phyloP scores from a whole-genome alignment of 2,329 filamentous ascomycete species.

The Aspergillus pseudoviridinutans region DNA sequence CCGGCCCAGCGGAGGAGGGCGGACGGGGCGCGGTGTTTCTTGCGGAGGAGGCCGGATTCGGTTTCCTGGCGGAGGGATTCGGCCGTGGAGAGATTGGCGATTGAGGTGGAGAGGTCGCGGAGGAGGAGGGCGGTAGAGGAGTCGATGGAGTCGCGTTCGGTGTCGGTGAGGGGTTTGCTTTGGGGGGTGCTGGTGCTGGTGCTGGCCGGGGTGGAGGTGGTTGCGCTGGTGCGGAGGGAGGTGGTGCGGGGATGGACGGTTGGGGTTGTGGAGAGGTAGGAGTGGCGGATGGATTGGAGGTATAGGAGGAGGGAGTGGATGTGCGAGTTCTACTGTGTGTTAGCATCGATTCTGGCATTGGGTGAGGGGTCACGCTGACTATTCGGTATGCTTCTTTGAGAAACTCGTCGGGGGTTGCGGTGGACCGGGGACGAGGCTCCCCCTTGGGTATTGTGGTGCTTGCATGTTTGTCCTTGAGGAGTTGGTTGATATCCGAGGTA shows the following conservation, averaged over 20 bases:
- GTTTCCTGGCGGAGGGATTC: slow-evolving; percentile 79
- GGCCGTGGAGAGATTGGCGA: slow-evolving; percentile 73
- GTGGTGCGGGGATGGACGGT: slow-evolving; percentile 39
- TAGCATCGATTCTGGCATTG: background rate
- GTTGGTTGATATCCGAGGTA: slow-evolving; percentile 32
- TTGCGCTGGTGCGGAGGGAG: slow-evolving; percentile 21
- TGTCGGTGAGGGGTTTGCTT: slow-evolving; percentile 65
- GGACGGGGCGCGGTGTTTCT: slow-evolving; percentile 58
- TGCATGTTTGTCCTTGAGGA: slow-evolving; percentile 30
- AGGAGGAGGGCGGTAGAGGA: slow-evolving; percentile 80
- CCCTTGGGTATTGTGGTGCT: slow-evolving; percentile 33
- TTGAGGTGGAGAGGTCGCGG: slow-evolving; percentile 77
- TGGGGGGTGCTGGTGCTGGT: slow-evolving; percentile 36
- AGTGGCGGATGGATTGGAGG: slow-evolving; percentile 76
- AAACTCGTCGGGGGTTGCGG: slow-evolving; percentile 68
- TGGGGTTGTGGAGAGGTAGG: slow-evolving; percentile 77
- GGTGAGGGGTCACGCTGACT: slow-evolving; percentile 44
- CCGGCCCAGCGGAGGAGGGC: slow-evolving; percentile 66
- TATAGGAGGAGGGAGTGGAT: slow-evolving; percentile 76
- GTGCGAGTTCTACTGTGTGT: slow-evolving; percentile 65
- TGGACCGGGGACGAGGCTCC: slow-evolving; percentile 14
- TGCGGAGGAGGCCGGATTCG: slow-evolving; percentile 64
- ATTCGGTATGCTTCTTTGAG: slow-evolving; percentile 92
- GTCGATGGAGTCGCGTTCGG: slow-evolving; percentile 81
- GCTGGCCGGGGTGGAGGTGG: slow-evolving; percentile 32